Percentiles rank a stretch among this genome's conserved stretches.
phyloP scores from a whole-genome alignment of 306 rosid species.

The Dalbergia cochinchinensis region DNA sequence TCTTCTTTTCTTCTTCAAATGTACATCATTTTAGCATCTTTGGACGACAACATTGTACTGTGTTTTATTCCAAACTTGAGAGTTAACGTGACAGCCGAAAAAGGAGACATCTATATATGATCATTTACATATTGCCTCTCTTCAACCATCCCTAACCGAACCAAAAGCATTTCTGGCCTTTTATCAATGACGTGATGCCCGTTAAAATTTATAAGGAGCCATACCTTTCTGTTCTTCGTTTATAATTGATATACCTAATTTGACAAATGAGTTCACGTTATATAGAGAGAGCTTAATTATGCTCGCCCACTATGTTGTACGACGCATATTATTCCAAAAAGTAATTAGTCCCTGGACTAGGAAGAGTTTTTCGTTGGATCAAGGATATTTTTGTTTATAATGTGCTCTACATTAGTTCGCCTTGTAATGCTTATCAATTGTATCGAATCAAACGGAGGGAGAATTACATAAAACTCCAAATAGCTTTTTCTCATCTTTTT shows the following conservation, averaged over 20 bases:
- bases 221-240: not conserved
- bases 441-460: too few relatives aligned
- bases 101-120: not conserved
- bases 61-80: not conserved
- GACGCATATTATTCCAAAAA: conserved; percentile 39
- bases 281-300: not conserved
- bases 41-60: conserved; percentile 5
- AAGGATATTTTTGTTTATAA: not conserved
- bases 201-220: not conserved
- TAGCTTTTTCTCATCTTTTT: too few relatives aligned
- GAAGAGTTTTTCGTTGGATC: too few relatives aligned
- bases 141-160: not conserved
- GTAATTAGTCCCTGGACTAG: too few relatives aligned
- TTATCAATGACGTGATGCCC: conserved; percentile 41
- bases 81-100: conserved; percentile 24
- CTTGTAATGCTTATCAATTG: not conserved
- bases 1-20: too few relatives aligned
- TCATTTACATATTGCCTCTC: not conserved
- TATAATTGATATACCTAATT: not conserved
- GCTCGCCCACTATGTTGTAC: conserved; percentile 9
- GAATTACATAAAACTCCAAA: too few relatives aligned
- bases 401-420: not conserved
- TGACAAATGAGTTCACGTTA: conserved; percentile 30
- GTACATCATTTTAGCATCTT: not conserved
- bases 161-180: not conserved